Conservation (phyloP, 257 asterid species). For the Scutellaria baicalensis region DNA sequence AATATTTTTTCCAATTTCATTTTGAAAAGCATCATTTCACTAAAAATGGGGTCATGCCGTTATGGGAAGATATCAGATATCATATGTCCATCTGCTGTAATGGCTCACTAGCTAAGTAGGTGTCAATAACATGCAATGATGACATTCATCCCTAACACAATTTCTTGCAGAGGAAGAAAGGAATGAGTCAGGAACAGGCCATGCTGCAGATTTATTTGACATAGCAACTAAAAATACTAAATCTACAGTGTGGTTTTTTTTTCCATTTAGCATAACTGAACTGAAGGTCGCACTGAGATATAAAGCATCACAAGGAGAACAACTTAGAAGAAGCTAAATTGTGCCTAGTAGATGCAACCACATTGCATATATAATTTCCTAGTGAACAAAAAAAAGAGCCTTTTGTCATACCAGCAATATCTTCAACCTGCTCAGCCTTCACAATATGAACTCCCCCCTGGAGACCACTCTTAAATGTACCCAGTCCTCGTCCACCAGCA, state of each 20-base stretch:
- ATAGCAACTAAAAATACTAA: background rate
- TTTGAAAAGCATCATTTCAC: background rate
- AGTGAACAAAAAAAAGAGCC: background rate
- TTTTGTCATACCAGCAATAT: constrained; percentile 54
- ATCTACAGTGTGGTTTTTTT: background rate
- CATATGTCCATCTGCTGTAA: background rate
- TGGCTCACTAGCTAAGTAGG: background rate
- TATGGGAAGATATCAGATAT: background rate
- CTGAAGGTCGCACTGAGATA: background rate
- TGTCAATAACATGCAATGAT: background rate
- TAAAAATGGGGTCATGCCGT: background rate
- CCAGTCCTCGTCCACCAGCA: constrained; percentile 91
- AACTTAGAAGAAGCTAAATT: constrained; percentile 1
- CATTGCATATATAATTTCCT: background rate
- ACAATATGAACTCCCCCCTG: constrained; percentile 90
- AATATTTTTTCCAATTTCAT: background rate
- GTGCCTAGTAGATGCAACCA: background rate
- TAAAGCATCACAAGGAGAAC: background rate
- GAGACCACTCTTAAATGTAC: constrained; percentile 85
- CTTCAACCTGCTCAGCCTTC: constrained; percentile 74
- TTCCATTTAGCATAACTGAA: background rate
- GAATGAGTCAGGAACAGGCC: background rate
- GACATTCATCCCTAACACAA: background rate
- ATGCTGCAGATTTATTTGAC: background rate
- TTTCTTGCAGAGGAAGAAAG: background rate